phyloP scores from a whole-genome alignment of 139 green algal genomes.

The Desmodesmus armatus region DNA sequence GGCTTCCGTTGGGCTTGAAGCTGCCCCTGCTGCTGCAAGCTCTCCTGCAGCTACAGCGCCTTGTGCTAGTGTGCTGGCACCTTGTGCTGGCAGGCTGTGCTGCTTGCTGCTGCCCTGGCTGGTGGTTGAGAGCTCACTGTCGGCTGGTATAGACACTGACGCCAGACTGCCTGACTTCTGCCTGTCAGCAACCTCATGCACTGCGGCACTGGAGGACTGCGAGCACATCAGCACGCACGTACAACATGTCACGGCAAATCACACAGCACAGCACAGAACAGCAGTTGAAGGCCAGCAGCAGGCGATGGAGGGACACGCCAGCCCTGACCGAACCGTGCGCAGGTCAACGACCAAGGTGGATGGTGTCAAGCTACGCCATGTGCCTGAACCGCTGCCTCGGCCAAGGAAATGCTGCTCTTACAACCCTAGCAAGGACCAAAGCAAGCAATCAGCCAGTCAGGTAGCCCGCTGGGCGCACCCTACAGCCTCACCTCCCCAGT shows the following conservation, averaged over 20 bases:
- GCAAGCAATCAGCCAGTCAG: too few relatives aligned
- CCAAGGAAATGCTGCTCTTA: too few relatives aligned
- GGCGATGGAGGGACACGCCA: too few relatives aligned
- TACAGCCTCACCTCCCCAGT: background rate
- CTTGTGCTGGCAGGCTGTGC: background rate
- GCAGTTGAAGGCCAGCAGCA: too few relatives aligned
- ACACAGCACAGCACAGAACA: background rate
- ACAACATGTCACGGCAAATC: background rate
- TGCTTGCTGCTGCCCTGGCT: background rate
- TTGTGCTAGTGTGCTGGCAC: background rate
- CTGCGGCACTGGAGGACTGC: too few relatives aligned
- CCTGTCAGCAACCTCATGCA: background rate
- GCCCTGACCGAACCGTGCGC: too few relatives aligned
- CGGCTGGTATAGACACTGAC: background rate
- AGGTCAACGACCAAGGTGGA: too few relatives aligned
- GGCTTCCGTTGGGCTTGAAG: background rate
- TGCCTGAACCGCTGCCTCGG: too few relatives aligned
- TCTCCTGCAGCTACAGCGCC: background rate
- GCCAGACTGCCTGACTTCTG: background rate
- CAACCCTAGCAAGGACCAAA: too few relatives aligned
- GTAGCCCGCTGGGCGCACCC: too few relatives aligned
- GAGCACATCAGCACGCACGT: too few relatives aligned
- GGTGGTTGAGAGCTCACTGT: background rate
- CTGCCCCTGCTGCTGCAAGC: background rate
- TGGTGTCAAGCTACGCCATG: too few relatives aligned